These are phyloP conservation scores for Scheffersomyces cryptocercus DNA, from an alignment of 1,139 yeast genomes.

Conservation along the genomic window DNA sequence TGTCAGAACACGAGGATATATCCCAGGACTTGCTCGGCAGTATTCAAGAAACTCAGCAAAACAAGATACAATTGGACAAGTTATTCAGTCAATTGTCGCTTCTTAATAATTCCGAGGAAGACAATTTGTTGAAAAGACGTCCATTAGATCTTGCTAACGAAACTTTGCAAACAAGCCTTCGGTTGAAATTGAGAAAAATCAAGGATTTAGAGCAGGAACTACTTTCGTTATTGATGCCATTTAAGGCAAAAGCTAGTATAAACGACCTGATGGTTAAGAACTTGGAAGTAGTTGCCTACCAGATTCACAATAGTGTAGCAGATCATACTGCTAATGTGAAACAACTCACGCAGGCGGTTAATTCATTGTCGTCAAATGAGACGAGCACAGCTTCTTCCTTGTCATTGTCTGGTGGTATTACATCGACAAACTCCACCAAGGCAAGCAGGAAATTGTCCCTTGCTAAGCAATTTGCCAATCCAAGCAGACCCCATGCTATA, in stretches of 20 bases:
- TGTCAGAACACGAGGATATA: constrained; percentile 1
- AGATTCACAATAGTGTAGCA: constrained; percentile 7
- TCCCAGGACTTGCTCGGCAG: constrained; percentile 6
- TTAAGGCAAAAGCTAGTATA: constrained; percentile 14
- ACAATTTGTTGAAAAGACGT: constrained; percentile 11
- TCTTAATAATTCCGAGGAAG: constrained; percentile 11
- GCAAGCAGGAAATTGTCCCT: too few species aligned
- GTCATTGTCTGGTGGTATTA: too few species aligned
- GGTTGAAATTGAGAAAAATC: constrained; percentile 10
- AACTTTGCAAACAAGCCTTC: constrained; percentile 9
- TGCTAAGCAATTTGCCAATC: too few species aligned
- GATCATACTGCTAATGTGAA: constrained; percentile 1
- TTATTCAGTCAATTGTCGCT: constrained; percentile 13
- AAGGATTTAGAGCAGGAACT: constrained; percentile 13
- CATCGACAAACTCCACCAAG: too few species aligned
- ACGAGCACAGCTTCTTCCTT: too few species aligned
- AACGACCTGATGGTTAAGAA: constrained; percentile 11
- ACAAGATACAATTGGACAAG: constrained; percentile 12
- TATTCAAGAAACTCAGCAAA: constrained; percentile 8
- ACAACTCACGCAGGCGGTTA: too few species aligned
- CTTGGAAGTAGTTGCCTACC: constrained; percentile 16
- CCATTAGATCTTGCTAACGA: constrained; percentile 20
- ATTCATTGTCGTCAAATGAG: too few species aligned
- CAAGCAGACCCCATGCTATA: too few species aligned
- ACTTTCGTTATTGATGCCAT: constrained; percentile 16